Evolutionary conservation across 768 basidiomycete species (phyloP), one percentile per base, ranked within the genome.

Genomic region (Ramaria rubella): DNA sequence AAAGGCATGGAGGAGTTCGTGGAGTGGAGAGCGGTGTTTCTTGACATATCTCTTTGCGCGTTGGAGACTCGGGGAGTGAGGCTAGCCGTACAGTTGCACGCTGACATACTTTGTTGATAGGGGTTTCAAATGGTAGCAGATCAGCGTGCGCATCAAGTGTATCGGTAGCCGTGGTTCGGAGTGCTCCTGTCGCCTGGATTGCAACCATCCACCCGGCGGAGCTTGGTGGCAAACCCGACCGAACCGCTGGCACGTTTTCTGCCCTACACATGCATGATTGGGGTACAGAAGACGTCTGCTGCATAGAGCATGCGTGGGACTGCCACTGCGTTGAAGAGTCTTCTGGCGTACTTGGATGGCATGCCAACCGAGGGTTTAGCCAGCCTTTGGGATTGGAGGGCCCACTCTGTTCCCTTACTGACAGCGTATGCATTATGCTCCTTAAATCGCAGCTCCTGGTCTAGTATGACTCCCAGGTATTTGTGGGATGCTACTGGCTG

Each of bases 401-500:
- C 38, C 19, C 38, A 64, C 31, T 44, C 34, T 21, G 24, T 36
- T 1, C 27, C 51, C 40, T 50, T 64, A 15, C 21, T 50, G 12
- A 44, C 26, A 17, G 45, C 52, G 15, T 48, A 36, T 17, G 31
- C 21, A 8, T 31, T 27, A 29, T 70, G 69, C 33, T 63, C 54
- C 7, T 64, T 57, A 59, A 65, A 73, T 0, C 58, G 21, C 2
- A 75, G 58, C 38, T 63, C 62, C 1, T 64, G 46, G 60, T 74
- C 71, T 1, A 73, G 21, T 5, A 60, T 29, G 0, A 75, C 57
- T 0, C 72, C 73, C 0, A 74, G 64, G 52, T 69, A 68, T 33
- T 65, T 68, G 52, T 63, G 58, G 0, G 54, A 33, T 5, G 17
- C 24, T 9, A 50, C 15, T 5, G 68, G 59, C n/a, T 56, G 33